Conservation (phyloP, 2,329 filamentous ascomycete genomes). For the Ceratocystis cacaofunesta region DNA sequence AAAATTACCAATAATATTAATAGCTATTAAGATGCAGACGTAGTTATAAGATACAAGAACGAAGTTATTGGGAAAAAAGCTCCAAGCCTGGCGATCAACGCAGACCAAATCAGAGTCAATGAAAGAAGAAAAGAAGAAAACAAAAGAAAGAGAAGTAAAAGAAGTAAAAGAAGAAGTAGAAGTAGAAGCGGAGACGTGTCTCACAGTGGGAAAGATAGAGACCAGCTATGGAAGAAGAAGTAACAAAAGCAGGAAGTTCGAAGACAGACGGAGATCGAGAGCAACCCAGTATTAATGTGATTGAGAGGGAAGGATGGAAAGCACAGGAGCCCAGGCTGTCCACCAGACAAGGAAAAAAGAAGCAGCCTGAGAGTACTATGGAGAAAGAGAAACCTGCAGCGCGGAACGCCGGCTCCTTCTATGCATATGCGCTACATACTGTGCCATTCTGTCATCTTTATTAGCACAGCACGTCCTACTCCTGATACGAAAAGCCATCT, state of each 20-base stretch:
- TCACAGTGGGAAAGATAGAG: slow-evolving; percentile 16
- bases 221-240: slow-evolving; percentile 22
- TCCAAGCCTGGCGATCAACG: neutral
- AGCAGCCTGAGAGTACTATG: neutral
- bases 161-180: slow-evolving; percentile 20
- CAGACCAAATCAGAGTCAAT: neutral
- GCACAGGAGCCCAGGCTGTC: neutral
- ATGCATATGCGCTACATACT: no score
- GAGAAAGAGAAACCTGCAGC: neutral
- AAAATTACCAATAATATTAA: slow-evolving; percentile 6
- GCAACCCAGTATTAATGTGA: neutral
- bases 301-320: neutral
- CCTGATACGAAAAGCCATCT: neutral
- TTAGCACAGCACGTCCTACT: neutral
- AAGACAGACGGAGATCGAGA: neutral
- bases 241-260: neutral
- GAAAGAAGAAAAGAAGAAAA: slow-evolving; percentile 7
- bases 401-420: neutral
- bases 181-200: slow-evolving; percentile 23
- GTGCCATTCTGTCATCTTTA: neutral
- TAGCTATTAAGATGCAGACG: neutral
- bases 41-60: slow-evolving; percentile 20
- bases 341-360: neutral
- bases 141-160: slow-evolving; percentile 20
- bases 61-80: neutral